Evolutionary conservation across 2,329 filamentous ascomycete species (phyloP).

Genomic region (Beauveria pseudobassiana): DNA sequence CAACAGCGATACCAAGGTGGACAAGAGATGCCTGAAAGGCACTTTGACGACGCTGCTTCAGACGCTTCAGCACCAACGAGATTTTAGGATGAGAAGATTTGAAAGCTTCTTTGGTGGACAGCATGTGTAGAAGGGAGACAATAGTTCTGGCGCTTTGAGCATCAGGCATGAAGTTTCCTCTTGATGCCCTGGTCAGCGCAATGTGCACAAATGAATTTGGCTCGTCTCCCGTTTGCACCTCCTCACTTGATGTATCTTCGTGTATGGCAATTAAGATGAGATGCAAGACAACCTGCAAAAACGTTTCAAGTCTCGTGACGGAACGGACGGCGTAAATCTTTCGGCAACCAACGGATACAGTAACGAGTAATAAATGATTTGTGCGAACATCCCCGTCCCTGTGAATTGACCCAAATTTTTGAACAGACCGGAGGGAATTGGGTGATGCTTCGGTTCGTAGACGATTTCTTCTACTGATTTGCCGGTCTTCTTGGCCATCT

Average conservation of each 20-base stretch:
- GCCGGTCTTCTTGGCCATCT: constrained; percentile 80
- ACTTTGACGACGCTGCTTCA: constrained; percentile 73
- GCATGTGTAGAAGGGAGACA: constrained; percentile 53
- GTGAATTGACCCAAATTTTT: constrained; percentile 71
- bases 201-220: constrained; percentile 64
- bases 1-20: constrained; percentile 58
- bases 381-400: constrained; percentile 74
- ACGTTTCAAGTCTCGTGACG: constrained; percentile 77
- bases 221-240: constrained; percentile 37
- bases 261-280: constrained; percentile 76
- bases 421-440: constrained; percentile 72
- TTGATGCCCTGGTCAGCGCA: constrained; percentile 57
- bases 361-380: constrained; percentile 83
- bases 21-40: constrained; percentile 63
- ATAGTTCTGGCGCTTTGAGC: constrained; percentile 53
- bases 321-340: constrained; percentile 64
- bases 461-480: constrained; percentile 77
- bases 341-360: constrained; percentile 69
- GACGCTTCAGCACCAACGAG: constrained; percentile 69
- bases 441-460: constrained; percentile 77
- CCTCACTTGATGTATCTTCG: constrained; percentile 64
- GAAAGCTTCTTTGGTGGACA: constrained; percentile 64
- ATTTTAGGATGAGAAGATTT: constrained; percentile 81
- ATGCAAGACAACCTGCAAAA: constrained; percentile 85
- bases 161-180: constrained; percentile 53